These are phyloP conservation scores for Penicillium dipodomyicola DNA, from an alignment of 495 filamentous ascomycete genomes.

Conservation along the genomic window DNA sequence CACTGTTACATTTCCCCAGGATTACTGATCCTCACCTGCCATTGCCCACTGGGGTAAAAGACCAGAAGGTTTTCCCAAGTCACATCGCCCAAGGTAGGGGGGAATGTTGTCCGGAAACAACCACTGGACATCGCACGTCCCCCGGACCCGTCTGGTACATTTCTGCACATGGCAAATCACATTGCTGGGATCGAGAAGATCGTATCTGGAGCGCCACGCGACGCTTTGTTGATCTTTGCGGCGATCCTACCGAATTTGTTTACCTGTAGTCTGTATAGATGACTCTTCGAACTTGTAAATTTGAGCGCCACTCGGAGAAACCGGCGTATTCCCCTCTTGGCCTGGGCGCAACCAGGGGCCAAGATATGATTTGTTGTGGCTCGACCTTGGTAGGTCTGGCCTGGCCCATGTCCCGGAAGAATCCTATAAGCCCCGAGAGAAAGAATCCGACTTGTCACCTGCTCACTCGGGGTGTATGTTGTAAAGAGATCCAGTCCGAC, in stretches of 20 bases:
- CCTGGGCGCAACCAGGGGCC: neutral
- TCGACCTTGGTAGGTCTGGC: neutral
- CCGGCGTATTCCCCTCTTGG: conserved; percentile 4
- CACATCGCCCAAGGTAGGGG: conserved; percentile 9
- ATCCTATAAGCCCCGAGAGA: neutral
- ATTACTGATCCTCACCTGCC: neutral
- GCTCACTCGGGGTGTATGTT: conserved; percentile 1
- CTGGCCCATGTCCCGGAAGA: conserved; percentile 6
- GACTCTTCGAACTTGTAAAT: neutral
- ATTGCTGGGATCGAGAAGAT: conserved; percentile 21
- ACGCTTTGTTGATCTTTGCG: conserved; percentile 12
- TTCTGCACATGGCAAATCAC: conserved; percentile 15
- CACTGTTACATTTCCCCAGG: neutral
- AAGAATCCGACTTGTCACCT: neutral
- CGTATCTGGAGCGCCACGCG: conserved; percentile 24
- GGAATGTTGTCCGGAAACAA: conserved; percentile 24
- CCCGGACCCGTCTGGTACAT: conserved; percentile 10
- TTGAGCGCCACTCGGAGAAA: conserved; percentile 12
- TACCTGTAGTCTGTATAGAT: neutral
- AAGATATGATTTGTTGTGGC: neutral
- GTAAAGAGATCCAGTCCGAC: neutral
- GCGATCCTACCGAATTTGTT: neutral
- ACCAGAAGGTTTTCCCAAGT: conserved; percentile 16
- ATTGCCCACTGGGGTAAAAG: conserved; percentile 13
- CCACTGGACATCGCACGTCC: neutral